These are phyloP conservation scores for Cytospora mali DNA, from an alignment of 2,329 filamentous ascomycete species.

Conservation along the genomic window DNA sequence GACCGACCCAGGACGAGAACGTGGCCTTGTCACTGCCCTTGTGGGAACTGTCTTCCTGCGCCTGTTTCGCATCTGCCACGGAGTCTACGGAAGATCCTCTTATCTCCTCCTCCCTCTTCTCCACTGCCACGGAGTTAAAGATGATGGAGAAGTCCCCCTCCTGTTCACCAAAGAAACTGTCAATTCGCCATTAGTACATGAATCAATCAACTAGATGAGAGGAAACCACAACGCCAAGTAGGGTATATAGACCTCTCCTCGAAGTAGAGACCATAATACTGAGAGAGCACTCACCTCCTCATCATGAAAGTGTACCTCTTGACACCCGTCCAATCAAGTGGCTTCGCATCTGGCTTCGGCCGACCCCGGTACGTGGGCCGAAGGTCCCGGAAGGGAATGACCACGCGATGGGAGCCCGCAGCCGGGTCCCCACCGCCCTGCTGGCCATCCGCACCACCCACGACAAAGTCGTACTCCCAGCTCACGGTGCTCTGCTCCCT, in stretches of 20 bases:
- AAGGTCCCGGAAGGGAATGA: constrained; percentile 66
- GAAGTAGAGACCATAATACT: background rate
- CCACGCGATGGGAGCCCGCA: constrained; percentile 45
- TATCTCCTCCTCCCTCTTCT: background rate
- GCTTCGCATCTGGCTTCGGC: constrained; percentile 60
- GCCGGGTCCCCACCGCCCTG: constrained; percentile 28
- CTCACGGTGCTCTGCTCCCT: constrained; percentile 72
- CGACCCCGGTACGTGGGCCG: constrained; percentile 74
- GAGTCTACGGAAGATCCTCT: background rate
- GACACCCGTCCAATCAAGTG: constrained; percentile 61
- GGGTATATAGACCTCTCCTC: too few species aligned
- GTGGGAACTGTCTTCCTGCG: background rate
- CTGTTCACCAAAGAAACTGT: constrained; percentile 75
- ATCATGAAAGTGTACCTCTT: constrained; percentile 78
- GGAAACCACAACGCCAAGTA: background rate
- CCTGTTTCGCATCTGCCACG: background rate
- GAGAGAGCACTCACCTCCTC: constrained; percentile 62
- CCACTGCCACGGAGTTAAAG: constrained; percentile 53
- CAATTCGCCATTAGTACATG: constrained; percentile 30
- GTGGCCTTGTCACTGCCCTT: background rate
- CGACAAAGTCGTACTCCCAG: constrained; percentile 72
- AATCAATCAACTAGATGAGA: constrained; percentile 3
- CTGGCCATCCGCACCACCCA: too few species aligned
- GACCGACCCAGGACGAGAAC: constrained; percentile 14
- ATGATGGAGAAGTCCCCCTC: constrained; percentile 67